These are phyloP conservation scores for Candida arabinofermentans DNA, from an alignment of 805 yeast genomes.

Conservation along the genomic window DNA sequence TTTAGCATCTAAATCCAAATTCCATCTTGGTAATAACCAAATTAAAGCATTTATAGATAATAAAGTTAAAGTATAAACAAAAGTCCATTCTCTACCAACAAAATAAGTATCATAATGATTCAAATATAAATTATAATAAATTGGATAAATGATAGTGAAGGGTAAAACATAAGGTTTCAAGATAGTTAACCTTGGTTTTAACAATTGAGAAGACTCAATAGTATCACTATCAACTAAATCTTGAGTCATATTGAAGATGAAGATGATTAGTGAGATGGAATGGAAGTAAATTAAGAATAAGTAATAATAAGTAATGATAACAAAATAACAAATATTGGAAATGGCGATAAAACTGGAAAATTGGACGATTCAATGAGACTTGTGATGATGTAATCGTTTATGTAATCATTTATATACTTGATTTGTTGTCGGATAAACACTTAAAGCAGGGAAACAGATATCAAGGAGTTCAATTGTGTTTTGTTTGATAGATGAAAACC, in stretches of 20 bases:
- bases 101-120: constrained; percentile 75
- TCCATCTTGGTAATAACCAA: constrained; percentile 95
- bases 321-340: no score
- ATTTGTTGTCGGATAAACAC: no score
- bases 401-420: no score
- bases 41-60: constrained; percentile 70
- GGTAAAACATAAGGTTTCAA: constrained; percentile 81
- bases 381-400: no score
- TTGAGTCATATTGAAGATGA: constrained; percentile 18
- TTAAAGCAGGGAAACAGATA: no score
- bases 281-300: no score
- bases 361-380: no score
- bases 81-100: constrained; percentile 94
- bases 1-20: constrained; percentile 57
- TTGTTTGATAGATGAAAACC: no score
- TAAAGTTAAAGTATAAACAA: constrained; percentile 74
- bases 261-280: not conserved
- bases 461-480: no score
- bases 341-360: no score
- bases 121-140: constrained; percentile 60
- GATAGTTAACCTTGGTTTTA: constrained; percentile 59
- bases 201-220: constrained; percentile 66
- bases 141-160: constrained; percentile 72
- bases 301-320: no score
- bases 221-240: constrained; percentile 65